Base-by-base conservation (phyloP, 2,329 filamentous ascomycete species). In the Elsinoe necatrix region DNA sequence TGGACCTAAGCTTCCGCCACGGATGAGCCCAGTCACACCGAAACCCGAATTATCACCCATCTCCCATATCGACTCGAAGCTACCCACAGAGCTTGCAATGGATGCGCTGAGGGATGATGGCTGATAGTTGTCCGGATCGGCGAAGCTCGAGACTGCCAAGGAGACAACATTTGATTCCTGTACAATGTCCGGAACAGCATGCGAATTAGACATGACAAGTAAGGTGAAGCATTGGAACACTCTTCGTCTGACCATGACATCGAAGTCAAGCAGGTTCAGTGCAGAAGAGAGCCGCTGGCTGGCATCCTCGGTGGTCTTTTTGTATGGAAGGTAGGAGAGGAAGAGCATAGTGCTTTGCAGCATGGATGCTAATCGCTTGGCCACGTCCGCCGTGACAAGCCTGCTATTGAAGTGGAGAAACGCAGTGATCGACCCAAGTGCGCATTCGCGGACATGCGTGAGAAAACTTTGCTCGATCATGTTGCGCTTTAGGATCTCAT, bases 171-270 rank as follows among this genome's bases (percentile, higher is more conserved):
- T 97, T 0, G 92, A 95, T 66, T 97, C 90, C 21, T 95, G 77
- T 8, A 97, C 79, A 1, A 89, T 83, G 70, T 98, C 93, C 56
- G 84, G 87, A 59, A 88, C 88, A 39, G 88, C 89, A 14, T 86
- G 81, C 35, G 93, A 89, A 64, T 89, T 95, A 52, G 95, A 80
- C 64, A 89, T 91, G 18, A 97, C 85, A 35, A 98, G 78, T 71
- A 92, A 92, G 34, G 88, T 87, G 68, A 96, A 98, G 69, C 91
- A 97, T 71, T 98, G 92, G 56, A 98, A 78, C 2, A 98, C 91
- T 64, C 93, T 83, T 57, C 93, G 81, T 63, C 95, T 86, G 11
- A 95, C 89, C 89, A 97, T 95, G 62, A 92, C 83, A 57, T 93
- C 89, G 56, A 95, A 82, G 66, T 98, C 93, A 61, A 90, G 83